A percentile compares a stretch with the other conserved stretches of the same genome.
Conservation (phyloP, 2,329 filamentous ascomycete genomes). For the Cyanodermella asteris region DNA sequence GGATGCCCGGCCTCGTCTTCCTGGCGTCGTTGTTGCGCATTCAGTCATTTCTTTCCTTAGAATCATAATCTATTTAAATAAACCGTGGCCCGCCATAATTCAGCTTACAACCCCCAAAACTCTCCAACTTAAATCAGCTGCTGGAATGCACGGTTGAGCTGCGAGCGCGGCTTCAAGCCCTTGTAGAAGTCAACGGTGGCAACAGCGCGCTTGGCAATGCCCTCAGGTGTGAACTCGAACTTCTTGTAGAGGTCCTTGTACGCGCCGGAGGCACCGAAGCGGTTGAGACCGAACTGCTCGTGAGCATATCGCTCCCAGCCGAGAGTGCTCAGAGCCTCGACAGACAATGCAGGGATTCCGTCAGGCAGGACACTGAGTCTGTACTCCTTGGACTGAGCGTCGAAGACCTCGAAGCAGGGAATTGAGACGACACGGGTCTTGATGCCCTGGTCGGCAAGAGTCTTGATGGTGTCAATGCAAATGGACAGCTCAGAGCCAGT, state of each 20-base stretch:
- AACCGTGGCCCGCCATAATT: no score
- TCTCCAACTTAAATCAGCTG: slow-evolving; percentile 88
- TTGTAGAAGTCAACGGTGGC: slow-evolving; percentile 96
- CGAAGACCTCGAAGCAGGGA: slow-evolving; percentile 94
- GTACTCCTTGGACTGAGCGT: slow-evolving; percentile 86
- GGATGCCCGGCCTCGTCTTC: no score
- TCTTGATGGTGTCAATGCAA: slow-evolving; percentile 79
- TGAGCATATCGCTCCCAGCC: slow-evolving; percentile 98
- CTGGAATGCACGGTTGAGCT: slow-evolving; percentile 92
- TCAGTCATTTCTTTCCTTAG: no score
- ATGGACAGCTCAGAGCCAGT: slow-evolving; percentile 93
- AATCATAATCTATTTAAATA: no score
- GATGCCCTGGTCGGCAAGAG: slow-evolving; percentile 70
- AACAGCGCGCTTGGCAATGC: slow-evolving; percentile 81
- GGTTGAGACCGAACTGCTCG: slow-evolving; percentile 98
- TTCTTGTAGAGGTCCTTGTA: slow-evolving; percentile 99
- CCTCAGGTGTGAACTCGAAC: slow-evolving; percentile 98
- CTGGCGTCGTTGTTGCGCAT: no score
- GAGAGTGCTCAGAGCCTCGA: slow-evolving; percentile 93
- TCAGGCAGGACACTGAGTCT: slow-evolving; percentile 79
- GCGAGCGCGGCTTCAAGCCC: slow-evolving; percentile 78
- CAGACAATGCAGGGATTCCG: slow-evolving; percentile 75
- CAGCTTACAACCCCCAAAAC: no score
- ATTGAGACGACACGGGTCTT: slow-evolving; percentile 83
- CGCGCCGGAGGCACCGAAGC: slow-evolving; percentile 89